phyloP scores from a whole-genome alignment of 2,329 filamentous ascomycete species.

The Dichotomopilus funicola region DNA sequence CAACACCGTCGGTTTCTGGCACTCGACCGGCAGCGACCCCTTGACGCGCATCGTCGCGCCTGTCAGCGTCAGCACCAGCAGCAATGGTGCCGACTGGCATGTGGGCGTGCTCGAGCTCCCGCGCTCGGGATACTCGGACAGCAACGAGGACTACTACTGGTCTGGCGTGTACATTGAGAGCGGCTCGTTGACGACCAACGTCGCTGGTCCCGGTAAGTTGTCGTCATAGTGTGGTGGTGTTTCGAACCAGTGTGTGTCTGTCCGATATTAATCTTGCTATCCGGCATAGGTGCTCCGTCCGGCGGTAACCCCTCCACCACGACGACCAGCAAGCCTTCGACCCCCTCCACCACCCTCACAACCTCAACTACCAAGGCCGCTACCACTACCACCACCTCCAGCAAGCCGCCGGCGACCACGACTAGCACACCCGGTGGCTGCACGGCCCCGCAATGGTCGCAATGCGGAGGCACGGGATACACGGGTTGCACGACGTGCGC shows the following conservation, averaged over 20 bases:
- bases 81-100: constrained; percentile 68
- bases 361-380: constrained; percentile 15
- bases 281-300: constrained; percentile 11
- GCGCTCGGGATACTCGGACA: constrained; percentile 46
- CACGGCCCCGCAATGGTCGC: constrained; percentile 21
- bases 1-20: constrained; percentile 60
- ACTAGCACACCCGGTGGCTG: constrained; percentile 15
- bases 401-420: constrained; percentile 8
- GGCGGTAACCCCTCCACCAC: constrained; percentile 10
- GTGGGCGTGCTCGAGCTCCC: constrained; percentile 63
- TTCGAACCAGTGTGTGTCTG: too few species aligned
- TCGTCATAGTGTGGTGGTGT: too few species aligned
- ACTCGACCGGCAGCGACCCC: constrained; percentile 56
- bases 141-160: constrained; percentile 62
- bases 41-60: constrained; percentile 53
- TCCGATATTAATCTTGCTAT: neutral
- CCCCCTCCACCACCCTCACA: constrained; percentile 14
- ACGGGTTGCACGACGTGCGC: constrained; percentile 25
- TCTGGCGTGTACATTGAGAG: constrained; percentile 65
- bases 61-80: constrained; percentile 52
- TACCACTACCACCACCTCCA: constrained; percentile 12
- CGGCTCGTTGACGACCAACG: constrained; percentile 32
- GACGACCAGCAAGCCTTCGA: constrained; percentile 6
- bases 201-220: constrained; percentile 24
- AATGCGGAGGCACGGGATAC: constrained; percentile 25